Evolutionary conservation across 352 stramenopile genomes (phyloP).

Genomic region (Phytophthora meadii): DNA sequence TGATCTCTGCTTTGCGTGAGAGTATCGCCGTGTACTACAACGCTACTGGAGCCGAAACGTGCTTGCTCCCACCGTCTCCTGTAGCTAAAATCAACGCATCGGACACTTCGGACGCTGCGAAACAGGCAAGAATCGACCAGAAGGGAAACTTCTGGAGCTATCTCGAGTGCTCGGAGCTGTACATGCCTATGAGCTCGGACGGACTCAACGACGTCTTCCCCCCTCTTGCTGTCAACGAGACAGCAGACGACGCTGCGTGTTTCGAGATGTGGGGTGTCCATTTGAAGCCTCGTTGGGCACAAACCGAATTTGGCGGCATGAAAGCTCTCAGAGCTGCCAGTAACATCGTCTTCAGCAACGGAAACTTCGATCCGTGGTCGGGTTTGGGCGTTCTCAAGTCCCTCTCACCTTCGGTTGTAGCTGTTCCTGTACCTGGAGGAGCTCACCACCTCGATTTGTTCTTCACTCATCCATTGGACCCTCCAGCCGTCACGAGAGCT

Average conservation of each 20-base stretch:
- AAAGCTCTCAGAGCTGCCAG: conserved; percentile 47
- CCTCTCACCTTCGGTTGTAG: conserved; percentile 48
- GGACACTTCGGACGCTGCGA: conserved; percentile 26
- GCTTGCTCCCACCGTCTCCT: conserved; percentile 33
- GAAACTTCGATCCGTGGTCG: conserved; percentile 70
- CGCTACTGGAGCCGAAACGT: conserved; percentile 39
- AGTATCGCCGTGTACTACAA: conserved; percentile 62
- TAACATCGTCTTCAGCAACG: conserved; percentile 81
- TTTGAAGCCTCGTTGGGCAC: conserved; percentile 51
- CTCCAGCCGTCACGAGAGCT: conserved; percentile 41
- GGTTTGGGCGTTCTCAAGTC: conserved; percentile 51
- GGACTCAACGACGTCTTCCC: conserved; percentile 51
- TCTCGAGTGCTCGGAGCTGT: conserved; percentile 58
- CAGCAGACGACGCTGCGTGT: conserved; percentile 44
- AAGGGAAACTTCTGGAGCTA: conserved; percentile 58
- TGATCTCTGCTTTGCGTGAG: conserved; percentile 44
- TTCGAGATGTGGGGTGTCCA: conserved; percentile 49
- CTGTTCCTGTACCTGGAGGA: conserved; percentile 45
- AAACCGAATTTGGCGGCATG: conserved; percentile 59
- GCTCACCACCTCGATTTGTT: conserved; percentile 70
- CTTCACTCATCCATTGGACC: conserved; percentile 61
- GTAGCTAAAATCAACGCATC: not conserved
- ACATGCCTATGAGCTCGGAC: conserved; percentile 54
- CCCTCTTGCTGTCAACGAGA: conserved; percentile 23
- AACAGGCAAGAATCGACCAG: conserved; percentile 40